phyloP scores from a whole-genome alignment of 345 rosid species.

The Cardiospermum halicacabum region DNA sequence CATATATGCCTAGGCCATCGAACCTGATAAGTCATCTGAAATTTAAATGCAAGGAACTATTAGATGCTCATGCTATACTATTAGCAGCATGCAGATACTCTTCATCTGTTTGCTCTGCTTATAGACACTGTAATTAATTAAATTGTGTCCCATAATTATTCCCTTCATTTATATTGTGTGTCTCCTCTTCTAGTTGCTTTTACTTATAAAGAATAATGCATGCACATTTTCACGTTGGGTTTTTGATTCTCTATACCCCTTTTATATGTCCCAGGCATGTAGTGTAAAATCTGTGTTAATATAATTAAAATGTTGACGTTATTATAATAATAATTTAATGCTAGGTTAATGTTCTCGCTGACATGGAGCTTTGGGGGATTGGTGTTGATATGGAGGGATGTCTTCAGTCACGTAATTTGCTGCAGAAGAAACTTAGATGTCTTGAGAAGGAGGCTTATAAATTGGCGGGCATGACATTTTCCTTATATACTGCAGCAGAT shows the following conservation, averaged over 20 bases:
- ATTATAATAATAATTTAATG: slow-evolving; percentile 18
- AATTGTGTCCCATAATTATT: not conserved
- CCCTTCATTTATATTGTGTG: not conserved
- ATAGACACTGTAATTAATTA: not conserved
- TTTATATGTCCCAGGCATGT: not conserved
- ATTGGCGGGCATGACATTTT: slow-evolving; percentile 82
- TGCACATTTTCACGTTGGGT: not conserved
- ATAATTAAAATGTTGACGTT: slow-evolving; percentile 6
- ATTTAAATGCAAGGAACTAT: not conserved
- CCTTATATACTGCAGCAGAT: slow-evolving; percentile 75
- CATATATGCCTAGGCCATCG: slow-evolving; percentile 10
- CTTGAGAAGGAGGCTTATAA: slow-evolving; percentile 84
- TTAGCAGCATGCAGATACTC: not conserved
- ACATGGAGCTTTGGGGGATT: slow-evolving; percentile 93
- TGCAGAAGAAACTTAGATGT: slow-evolving; percentile 64
- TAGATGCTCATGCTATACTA: not conserved
- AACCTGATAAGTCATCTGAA: not conserved
- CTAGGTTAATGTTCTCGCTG: slow-evolving; percentile 88
- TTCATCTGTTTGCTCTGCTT: not conserved
- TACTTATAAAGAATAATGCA: not conserved
- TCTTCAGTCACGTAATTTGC: slow-evolving; percentile 55
- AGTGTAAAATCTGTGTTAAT: not conserved
- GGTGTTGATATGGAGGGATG: slow-evolving; percentile 94
- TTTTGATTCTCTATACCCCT: not conserved
- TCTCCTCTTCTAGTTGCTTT: not conserved